phyloP scores from a whole-genome alignment of 2,329 filamentous ascomycete species.

The Endocalyx cinctus region DNA sequence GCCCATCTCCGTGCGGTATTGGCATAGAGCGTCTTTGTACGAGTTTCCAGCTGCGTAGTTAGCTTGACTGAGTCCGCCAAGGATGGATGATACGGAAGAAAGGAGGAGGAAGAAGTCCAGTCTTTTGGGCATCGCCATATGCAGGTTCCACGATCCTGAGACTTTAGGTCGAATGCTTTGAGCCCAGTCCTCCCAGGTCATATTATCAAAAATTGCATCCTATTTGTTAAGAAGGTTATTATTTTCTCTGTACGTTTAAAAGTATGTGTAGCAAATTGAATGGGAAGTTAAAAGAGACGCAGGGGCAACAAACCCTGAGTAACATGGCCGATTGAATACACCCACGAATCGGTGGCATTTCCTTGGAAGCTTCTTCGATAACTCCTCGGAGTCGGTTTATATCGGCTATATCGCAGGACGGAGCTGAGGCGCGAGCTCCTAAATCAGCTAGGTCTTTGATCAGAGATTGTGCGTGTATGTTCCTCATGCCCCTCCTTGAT shows the following conservation, averaged over 20 bases:
- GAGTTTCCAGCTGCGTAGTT: slow-evolving; percentile 1
- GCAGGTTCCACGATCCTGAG: slow-evolving; percentile 1
- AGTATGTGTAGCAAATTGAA: neutral
- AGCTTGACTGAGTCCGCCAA: neutral
- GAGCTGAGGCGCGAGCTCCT: neutral
- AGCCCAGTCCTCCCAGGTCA: neutral
- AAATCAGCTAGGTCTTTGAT: neutral
- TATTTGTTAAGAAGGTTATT: neutral
- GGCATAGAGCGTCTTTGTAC: neutral
- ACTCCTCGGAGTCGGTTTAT: neutral
- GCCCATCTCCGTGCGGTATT: neutral
- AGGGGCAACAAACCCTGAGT: slow-evolving; percentile 1
- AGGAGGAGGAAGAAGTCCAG: slow-evolving; percentile 1
- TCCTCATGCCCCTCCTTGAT: neutral
- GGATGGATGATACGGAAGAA: slow-evolving; percentile 1
- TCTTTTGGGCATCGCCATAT: neutral
- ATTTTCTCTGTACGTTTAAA: neutral
- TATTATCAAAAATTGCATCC: slow-evolving; percentile 1
- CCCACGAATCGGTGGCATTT: neutral
- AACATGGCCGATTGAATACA: slow-evolving; percentile 1
- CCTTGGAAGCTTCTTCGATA: neutral
- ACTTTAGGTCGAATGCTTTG: neutral
- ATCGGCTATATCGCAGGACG: slow-evolving; percentile 1
- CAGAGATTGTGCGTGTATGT: neutral
- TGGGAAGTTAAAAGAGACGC: neutral